Evolutionary conservation across 2,329 filamentous ascomycete genomes (phyloP).

Genomic region (Paraconiothyrium sp.): DNA sequence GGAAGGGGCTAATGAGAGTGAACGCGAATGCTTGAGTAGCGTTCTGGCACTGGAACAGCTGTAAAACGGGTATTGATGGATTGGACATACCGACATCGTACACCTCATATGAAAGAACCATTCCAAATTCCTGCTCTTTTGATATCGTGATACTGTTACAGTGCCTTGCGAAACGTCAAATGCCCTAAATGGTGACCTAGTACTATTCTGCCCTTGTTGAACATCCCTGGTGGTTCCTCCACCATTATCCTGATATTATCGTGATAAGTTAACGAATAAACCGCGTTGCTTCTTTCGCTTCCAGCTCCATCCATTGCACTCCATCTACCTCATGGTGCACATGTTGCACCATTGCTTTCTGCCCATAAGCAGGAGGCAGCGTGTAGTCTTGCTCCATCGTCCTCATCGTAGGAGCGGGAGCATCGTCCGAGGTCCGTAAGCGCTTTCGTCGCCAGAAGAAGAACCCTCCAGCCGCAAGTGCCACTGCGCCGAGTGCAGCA

Average conservation of each 20-base stretch:
- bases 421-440: neutral
- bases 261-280: neutral
- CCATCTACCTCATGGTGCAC: slow-evolving; percentile 11
- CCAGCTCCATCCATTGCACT: slow-evolving; percentile 9
- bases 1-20: neutral
- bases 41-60: neutral
- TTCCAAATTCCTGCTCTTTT: neutral
- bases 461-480: neutral
- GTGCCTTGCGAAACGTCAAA: neutral
- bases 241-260: neutral
- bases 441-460: slow-evolving; percentile 3
- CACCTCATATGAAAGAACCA: neutral
- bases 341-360: slow-evolving; percentile 1
- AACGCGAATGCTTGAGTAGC: neutral
- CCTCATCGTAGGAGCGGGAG: neutral
- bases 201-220: neutral
- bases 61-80: slow-evolving; percentile 7
- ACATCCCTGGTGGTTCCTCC: neutral
- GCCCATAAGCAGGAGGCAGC: neutral
- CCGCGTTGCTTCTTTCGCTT: slow-evolving; percentile 1
- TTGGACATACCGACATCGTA: slow-evolving; percentile 14
- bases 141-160: slow-evolving; percentile 2
- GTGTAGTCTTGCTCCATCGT: neutral
- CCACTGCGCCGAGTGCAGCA: neutral
- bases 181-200: neutral